Percentiles rank a stretch among this genome's conserved stretches.
These are phyloP conservation scores for Phytopythium oedochilum DNA, from an alignment of 352 stramenopile species.

Conservation along the genomic window DNA sequence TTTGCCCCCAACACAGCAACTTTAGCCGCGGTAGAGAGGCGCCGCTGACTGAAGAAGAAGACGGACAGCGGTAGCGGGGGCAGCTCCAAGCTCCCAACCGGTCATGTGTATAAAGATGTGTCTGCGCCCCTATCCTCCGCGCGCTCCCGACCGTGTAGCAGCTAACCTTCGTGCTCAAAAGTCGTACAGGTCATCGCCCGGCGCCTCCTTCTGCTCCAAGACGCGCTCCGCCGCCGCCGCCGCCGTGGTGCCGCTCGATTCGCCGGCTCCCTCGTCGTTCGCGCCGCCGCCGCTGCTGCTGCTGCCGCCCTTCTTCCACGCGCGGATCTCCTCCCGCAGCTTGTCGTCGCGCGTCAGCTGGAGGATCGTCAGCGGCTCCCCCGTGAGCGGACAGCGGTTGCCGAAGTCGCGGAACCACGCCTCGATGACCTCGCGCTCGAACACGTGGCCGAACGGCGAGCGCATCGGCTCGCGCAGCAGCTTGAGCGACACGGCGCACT, in stretches of 20 bases:
- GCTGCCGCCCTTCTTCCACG: slow-evolving; percentile 47
- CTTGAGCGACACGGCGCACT: slow-evolving; percentile 73
- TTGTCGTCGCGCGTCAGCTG: slow-evolving; percentile 50
- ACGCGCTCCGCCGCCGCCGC: slow-evolving; percentile 5
- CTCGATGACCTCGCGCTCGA: slow-evolving; percentile 73
- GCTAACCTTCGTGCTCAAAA: slow-evolving; percentile 3
- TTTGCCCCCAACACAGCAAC: no score
- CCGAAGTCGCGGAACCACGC: slow-evolving; percentile 81
- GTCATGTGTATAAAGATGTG: slow-evolving; percentile 5
- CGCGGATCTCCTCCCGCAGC: slow-evolving; percentile 49
- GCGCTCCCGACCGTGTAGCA: background rate
- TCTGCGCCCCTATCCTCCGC: background rate
- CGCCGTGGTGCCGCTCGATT: slow-evolving; percentile 4
- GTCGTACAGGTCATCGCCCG: slow-evolving; percentile 7
- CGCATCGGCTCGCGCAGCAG: slow-evolving; percentile 62
- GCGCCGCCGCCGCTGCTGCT: slow-evolving; percentile 9
- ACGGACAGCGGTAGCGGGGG: background rate
- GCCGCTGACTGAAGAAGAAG: no score
- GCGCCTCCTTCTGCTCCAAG: slow-evolving; percentile 4
- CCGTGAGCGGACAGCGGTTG: slow-evolving; percentile 73
- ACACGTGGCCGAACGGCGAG: slow-evolving; percentile 74
- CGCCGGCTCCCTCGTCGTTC: background rate
- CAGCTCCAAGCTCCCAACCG: background rate
- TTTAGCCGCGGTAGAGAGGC: no score
- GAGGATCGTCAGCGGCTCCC: slow-evolving; percentile 49